A percentile compares a stretch with the other conserved stretches of the same genome.
Evolutionary conservation across 176 grass and related monocot species (phyloP).

Genomic region (maize (Zea mays)): DNA sequence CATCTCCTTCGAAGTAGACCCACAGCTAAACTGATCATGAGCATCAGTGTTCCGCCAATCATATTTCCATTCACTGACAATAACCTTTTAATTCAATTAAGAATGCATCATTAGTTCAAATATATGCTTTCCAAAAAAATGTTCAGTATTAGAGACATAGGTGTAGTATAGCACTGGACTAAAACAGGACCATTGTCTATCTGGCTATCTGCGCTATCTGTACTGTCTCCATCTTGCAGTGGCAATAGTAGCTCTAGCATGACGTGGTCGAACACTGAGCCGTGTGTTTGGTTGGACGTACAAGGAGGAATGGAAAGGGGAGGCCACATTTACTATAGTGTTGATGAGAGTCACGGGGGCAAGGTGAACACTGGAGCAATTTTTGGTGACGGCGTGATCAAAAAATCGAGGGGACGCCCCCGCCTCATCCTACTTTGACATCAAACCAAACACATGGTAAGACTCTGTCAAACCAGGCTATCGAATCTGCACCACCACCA

Average conservation of each 20-base stretch:
- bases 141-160: not conserved
- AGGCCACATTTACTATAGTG: too few species aligned
- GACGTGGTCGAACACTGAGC: not conserved
- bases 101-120: not conserved
- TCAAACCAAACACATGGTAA: not conserved
- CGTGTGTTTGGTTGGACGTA: too few species aligned
- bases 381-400: too few species aligned
- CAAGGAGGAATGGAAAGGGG: too few species aligned
- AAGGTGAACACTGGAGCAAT: too few species aligned
- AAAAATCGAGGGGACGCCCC: too few species aligned
- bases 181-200: too few species aligned
- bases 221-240: not conserved
- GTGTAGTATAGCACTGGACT: not conserved
- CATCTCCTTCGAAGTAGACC: conserved; percentile 17
- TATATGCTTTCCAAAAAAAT: not conserved
- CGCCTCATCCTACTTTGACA: too few species aligned
- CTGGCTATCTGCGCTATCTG: not conserved
- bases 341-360: too few species aligned
- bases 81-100: conserved; percentile 2
- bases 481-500: not conserved
- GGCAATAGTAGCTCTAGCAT: not conserved
- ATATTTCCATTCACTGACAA: conserved; percentile 1
- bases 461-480: conserved; percentile 13
- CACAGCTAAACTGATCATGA: not conserved
- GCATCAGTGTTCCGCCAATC: not conserved